Percentiles rank a stretch among this genome's conserved stretches.
Evolutionary conservation across 371 early-diverging fungal species (phyloP).

Genomic region (Mortierella sp.): DNA sequence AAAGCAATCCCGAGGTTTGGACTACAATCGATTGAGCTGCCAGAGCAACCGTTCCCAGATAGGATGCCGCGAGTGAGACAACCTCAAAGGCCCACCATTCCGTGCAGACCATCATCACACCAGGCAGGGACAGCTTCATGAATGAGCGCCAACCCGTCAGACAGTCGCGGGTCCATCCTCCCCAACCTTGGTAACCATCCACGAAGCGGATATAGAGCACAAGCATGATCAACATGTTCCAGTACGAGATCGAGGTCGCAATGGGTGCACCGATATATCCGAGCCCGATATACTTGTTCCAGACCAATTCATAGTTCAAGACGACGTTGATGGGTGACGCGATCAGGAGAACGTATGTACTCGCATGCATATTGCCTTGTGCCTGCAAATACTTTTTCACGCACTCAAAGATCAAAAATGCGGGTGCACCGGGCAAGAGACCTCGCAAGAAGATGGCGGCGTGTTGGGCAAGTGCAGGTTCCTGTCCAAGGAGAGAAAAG

Average conservation of each 20-base stretch:
- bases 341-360: conserved; percentile 75
- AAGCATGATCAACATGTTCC: conserved; percentile 71
- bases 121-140: conserved; percentile 77
- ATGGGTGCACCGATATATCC: conserved; percentile 90
- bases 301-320: conserved; percentile 81
- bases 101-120: conserved; percentile 77
- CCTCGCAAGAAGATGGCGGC: conserved; percentile 74
- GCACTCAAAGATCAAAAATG: conserved; percentile 83
- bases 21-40: conserved; percentile 90
- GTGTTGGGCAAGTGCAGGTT: conserved; percentile 60
- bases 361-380: conserved; percentile 86
- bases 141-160: conserved; percentile 74
- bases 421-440: conserved; percentile 77
- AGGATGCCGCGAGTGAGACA: conserved; percentile 81
- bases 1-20: conserved; percentile 76
- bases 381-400: conserved; percentile 85
- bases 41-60: conserved; percentile 78
- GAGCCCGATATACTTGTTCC: conserved; percentile 67
- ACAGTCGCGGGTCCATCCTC: conserved; percentile 84
- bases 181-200: conserved; percentile 82
- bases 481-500: conserved; percentile 64
- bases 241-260: conserved; percentile 81
- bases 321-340: conserved; percentile 81
- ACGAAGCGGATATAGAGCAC: conserved; percentile 74
- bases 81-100: conserved; percentile 84